A percentile compares a stretch with the other conserved stretches of the same genome.
phyloP scores from a whole-genome alignment of 495 filamentous ascomycete genomes.

The Darksidea phi region DNA sequence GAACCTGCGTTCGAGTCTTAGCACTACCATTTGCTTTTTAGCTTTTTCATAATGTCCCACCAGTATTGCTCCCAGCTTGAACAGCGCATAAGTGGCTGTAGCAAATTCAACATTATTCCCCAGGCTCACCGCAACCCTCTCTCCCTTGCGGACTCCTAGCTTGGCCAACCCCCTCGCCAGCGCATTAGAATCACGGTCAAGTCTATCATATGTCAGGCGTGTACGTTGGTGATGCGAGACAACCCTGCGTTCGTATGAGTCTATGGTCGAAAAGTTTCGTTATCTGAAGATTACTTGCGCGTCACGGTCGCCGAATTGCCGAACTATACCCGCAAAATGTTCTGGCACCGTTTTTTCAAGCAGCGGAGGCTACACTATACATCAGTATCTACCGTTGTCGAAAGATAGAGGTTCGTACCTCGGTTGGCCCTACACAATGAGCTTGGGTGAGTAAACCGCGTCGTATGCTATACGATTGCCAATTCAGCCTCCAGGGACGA shows the following conservation, averaged over 20 bases:
- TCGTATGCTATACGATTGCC: background rate
- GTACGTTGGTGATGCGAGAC: constrained; percentile 63
- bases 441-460: constrained; percentile 40
- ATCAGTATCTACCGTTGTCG: constrained; percentile 11
- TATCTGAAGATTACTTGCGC: constrained; percentile 57
- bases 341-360: constrained; percentile 74
- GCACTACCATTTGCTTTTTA: background rate
- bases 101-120: constrained; percentile 85
- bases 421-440: constrained; percentile 41
- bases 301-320: constrained; percentile 67
- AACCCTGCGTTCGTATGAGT: constrained; percentile 50
- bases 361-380: constrained; percentile 60
- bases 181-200: constrained; percentile 74
- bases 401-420: constrained; percentile 29
- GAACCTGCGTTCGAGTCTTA: constrained; percentile 53
- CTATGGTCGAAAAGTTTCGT: constrained; percentile 30
- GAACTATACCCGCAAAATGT: constrained; percentile 73
- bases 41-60: constrained; percentile 42
- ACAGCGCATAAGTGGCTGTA: constrained; percentile 80
- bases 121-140: constrained; percentile 79
- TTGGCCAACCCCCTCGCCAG: constrained; percentile 72
- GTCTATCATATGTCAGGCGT: constrained; percentile 66
- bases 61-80: constrained; percentile 88
- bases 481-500: constrained; percentile 1
- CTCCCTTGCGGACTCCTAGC: constrained; percentile 77